Percentiles rank a stretch among this genome's conserved stretches.
Evolutionary conservation across 495 filamentous ascomycete genomes (phyloP).

Genomic region (Neurospora sp.): DNA sequence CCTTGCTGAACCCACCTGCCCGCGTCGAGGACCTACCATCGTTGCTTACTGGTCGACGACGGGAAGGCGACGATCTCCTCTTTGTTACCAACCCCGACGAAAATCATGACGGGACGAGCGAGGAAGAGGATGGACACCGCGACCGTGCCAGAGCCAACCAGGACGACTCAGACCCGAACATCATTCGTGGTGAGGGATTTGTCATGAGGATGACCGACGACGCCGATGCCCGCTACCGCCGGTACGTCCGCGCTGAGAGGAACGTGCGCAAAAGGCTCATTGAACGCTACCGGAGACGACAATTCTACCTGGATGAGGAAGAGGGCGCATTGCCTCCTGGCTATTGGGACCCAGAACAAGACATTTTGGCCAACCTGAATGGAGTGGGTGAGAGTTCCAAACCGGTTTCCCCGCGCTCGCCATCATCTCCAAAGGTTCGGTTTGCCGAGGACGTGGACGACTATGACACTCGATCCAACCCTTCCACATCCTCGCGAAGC

Average conservation of each 20-base stretch:
- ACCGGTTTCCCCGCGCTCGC: constrained; percentile 51
- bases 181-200: neutral
- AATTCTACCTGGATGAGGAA: constrained; percentile 75
- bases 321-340: constrained; percentile 55
- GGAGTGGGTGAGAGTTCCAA: constrained; percentile 31
- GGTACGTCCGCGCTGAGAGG: neutral
- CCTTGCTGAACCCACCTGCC: constrained; percentile 31
- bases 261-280: constrained; percentile 45
- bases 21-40: constrained; percentile 26
- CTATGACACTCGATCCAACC: constrained; percentile 64
- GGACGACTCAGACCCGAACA: neutral
- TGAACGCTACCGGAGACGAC: constrained; percentile 62
- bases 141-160: neutral
- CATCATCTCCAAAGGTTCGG: constrained; percentile 75
- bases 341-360: constrained; percentile 56
- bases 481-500: constrained; percentile 69
- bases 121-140: neutral
- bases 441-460: constrained; percentile 70
- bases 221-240: neutral
- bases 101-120: constrained; percentile 1
- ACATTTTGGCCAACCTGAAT: constrained; percentile 36
- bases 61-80: constrained; percentile 19
- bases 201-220: neutral
- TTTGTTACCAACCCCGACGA: constrained; percentile 15
- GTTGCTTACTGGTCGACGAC: constrained; percentile 24